These are phyloP conservation scores for Hanseniaspora lachancei DNA, from an alignment of 805 yeast genomes.

Conservation along the genomic window DNA sequence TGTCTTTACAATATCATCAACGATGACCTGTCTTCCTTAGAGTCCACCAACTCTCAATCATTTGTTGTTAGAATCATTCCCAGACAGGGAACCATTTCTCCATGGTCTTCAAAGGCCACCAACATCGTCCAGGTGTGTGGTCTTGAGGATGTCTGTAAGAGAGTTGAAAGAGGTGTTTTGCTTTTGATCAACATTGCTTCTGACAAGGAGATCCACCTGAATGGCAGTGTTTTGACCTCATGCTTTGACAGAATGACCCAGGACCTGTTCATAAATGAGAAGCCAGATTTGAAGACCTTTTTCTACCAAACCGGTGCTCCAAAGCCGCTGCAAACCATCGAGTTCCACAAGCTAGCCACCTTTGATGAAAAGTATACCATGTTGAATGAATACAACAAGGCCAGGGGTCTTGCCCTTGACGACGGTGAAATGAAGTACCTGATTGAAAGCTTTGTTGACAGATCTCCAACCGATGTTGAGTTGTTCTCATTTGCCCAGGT, in stretches of 20 bases:
- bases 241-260: slow-evolving; percentile 95
- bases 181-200: slow-evolving; percentile 57
- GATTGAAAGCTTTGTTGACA: slow-evolving; percentile 64
- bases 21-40: slow-evolving; percentile 22
- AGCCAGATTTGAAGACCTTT: slow-evolving; percentile 57
- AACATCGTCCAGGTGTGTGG: slow-evolving; percentile 87
- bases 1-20: slow-evolving; percentile 26
- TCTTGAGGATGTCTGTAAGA: slow-evolving; percentile 49
- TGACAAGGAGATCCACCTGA: slow-evolving; percentile 53
- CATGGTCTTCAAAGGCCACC: slow-evolving; percentile 98
- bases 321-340: slow-evolving; percentile 67
- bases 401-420: slow-evolving; percentile 88
- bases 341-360: slow-evolving; percentile 15
- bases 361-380: slow-evolving; percentile 34
- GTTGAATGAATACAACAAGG: slow-evolving; percentile 62
- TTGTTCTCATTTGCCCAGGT: slow-evolving; percentile 98
- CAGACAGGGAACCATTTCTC: slow-evolving; percentile 90
- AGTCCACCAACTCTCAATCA: background rate
- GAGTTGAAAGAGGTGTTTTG: slow-evolving; percentile 86
- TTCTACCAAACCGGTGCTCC: slow-evolving; percentile 68
- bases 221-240: slow-evolving; percentile 47
- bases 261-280: slow-evolving; percentile 40
- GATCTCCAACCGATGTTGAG: slow-evolving; percentile 97
- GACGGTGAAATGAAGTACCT: slow-evolving; percentile 84
- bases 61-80: slow-evolving; percentile 65